A percentile compares a stretch with the other conserved stretches of the same genome.
These are phyloP conservation scores for Wickerhamiella brachini DNA, from an alignment of 805 yeast genomes.

Conservation along the genomic window DNA sequence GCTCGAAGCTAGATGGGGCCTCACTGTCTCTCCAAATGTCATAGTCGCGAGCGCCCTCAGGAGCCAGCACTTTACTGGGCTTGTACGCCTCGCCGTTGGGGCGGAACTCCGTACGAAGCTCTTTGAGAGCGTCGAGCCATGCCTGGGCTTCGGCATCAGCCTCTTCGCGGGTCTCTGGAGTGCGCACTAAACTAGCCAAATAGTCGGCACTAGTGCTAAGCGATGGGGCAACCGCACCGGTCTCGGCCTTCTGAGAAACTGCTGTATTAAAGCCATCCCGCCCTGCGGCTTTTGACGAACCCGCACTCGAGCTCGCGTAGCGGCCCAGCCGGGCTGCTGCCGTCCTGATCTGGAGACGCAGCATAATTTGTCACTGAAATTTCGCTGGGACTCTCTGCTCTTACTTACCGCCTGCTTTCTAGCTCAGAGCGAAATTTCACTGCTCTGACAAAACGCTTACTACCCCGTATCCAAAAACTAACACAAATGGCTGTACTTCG, in stretches of 20 bases:
- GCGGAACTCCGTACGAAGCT: conserved; percentile 27
- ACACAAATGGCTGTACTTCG: neutral
- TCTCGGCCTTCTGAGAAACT: no score
- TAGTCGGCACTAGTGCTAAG: conserved; percentile 9
- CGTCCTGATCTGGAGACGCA: neutral
- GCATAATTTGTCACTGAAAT: neutral
- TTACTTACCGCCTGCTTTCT: neutral
- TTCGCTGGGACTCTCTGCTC: neutral
- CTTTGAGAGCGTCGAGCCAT: conserved; percentile 31
- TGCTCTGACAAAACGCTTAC: neutral
- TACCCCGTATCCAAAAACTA: neutral
- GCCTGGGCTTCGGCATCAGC: conserved; percentile 28
- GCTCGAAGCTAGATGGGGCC: conserved; percentile 21
- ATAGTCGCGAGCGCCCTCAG: conserved; percentile 27
- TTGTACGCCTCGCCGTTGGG: conserved; percentile 24
- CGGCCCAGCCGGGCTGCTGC: neutral
- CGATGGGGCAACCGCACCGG: neutral
- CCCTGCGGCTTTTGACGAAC: neutral
- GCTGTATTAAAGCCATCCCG: neutral
- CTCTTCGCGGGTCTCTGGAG: conserved; percentile 13
- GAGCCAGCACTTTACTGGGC: conserved; percentile 30
- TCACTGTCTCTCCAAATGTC: conserved; percentile 15
- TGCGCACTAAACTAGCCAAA: conserved; percentile 10
- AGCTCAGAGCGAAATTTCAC: neutral
- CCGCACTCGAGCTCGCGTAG: neutral